These are phyloP conservation scores for Adansonia rubrostipa DNA, from an alignment of 441 rosid species.

Conservation along the genomic window DNA sequence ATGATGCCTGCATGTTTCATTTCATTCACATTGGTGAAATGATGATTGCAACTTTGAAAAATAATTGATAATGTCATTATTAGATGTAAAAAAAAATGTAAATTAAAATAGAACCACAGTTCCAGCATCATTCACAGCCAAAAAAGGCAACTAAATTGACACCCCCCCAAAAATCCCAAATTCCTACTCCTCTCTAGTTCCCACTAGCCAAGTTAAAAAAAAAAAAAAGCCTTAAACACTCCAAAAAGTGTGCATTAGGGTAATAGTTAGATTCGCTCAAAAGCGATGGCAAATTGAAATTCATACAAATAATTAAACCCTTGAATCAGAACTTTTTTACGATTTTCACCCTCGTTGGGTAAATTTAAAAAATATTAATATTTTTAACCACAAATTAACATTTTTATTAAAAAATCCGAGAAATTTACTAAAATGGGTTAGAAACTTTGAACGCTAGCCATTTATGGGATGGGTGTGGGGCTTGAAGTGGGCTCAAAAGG, in stretches of 20 bases:
- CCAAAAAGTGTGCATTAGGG: neutral
- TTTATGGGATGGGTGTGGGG: neutral
- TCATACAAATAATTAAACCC: too few relatives aligned
- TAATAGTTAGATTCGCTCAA: too few relatives aligned
- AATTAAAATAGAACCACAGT: neutral
- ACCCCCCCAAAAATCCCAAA: neutral
- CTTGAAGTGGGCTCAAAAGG: neutral
- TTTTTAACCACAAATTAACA: too few relatives aligned
- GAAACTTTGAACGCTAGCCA: neutral
- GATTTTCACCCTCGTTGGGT: too few relatives aligned
- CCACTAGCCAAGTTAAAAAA: neutral
- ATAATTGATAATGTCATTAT: neutral
- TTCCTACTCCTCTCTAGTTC: neutral
- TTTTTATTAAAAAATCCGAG: too few relatives aligned
- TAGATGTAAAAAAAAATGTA: neutral
- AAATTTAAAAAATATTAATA: too few relatives aligned
- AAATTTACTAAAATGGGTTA: neutral
- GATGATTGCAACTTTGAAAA: neutral
- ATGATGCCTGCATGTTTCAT: neutral
- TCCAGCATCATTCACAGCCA: neutral
- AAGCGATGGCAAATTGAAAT: too few relatives aligned
- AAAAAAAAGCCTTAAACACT: neutral
- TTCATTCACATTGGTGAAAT: neutral
- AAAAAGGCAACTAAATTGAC: neutral
- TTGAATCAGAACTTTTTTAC: too few relatives aligned